Evolutionary conservation across 73 alveolate species (phyloP).

Genomic region (Paramecium sexaurelia): DNA sequence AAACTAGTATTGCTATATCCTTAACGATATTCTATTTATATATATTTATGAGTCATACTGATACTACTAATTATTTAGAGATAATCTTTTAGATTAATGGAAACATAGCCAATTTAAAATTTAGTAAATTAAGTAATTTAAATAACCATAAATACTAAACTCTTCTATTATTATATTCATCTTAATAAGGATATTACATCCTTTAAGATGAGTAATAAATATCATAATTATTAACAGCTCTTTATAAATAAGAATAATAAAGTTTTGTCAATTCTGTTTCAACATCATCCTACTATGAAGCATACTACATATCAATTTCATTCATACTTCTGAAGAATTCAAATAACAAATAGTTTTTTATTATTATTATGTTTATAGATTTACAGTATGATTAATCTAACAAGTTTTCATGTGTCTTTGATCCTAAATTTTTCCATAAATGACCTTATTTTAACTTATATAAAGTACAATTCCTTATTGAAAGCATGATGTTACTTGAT

Average conservation of each 20-base stretch:
- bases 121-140: constrained; percentile 32
- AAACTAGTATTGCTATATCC: not conserved
- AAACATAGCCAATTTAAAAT: constrained; percentile 15
- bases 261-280: not conserved
- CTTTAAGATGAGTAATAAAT: constrained; percentile 12
- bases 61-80: not conserved
- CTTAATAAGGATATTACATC: constrained; percentile 1
- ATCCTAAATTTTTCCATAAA: not conserved
- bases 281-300: not conserved
- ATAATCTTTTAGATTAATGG: not conserved
- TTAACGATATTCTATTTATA: not conserved
- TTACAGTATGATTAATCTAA: not conserved
- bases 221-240: constrained; percentile 26
- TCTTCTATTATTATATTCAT: constrained; percentile 24
- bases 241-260: not conserved
- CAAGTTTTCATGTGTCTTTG: not conserved
- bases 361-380: not conserved
- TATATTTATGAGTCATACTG: not conserved
- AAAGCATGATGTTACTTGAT: not conserved
- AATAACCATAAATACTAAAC: constrained; percentile 20
- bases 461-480: not conserved
- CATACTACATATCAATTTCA: not conserved
- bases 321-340: not conserved
- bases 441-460: not conserved
- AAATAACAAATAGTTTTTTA: not conserved